Conservation (phyloP, 148 eudicot genomes). For the Persicaria tinctoria region DNA sequence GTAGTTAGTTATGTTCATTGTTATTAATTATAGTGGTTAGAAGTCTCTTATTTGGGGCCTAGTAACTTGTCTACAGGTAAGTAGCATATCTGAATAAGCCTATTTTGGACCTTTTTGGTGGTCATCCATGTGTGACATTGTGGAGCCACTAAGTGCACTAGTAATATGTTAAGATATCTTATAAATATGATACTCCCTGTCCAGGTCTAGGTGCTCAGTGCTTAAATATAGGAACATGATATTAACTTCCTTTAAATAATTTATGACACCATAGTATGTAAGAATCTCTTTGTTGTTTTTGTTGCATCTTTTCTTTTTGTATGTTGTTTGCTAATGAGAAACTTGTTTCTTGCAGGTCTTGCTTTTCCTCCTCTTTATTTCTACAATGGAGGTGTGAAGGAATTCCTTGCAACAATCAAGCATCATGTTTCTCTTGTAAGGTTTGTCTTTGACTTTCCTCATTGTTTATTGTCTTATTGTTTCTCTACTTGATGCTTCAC, state of each 20-base stretch:
- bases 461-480: not conserved
- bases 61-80: not conserved
- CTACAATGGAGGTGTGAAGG: conserved; percentile 90
- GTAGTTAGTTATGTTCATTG: not conserved
- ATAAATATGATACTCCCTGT: not conserved
- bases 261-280: not conserved
- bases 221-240: not conserved
- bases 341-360: conserved; percentile 44
- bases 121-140: conserved; percentile 1
- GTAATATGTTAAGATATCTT: not conserved
- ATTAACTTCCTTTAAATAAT: not conserved
- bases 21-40: not conserved
- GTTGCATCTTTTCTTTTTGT: not conserved
- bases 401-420: conserved; percentile 80
- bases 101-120: not conserved
- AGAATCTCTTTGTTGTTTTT: not conserved
- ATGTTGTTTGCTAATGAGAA: not conserved
- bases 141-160: not conserved
- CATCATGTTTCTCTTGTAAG: conserved; percentile 76
- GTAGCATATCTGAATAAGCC: not conserved
- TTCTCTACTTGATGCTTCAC: not conserved
- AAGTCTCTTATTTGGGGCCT: not conserved
- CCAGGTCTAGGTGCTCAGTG: not conserved
- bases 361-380: conserved; percentile 95
- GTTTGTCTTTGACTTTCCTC: conserved; percentile 23